Conservation (phyloP, 1,284 basidiomycete genomes). For the Vanrija humicola region DNA sequence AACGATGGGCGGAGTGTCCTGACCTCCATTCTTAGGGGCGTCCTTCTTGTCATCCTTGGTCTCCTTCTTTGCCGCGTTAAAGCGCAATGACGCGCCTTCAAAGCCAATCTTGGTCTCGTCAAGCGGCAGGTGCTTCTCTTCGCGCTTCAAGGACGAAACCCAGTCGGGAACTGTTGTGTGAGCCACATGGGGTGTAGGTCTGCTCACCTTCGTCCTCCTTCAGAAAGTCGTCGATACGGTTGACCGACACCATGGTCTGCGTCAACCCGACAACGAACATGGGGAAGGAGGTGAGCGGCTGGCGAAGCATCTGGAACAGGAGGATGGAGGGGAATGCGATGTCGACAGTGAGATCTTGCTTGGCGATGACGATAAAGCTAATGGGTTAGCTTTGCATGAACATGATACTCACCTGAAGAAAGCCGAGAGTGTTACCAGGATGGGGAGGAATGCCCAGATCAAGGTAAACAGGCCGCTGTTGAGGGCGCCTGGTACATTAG, state of each 20-base stretch:
- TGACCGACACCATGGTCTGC: constrained; percentile 68
- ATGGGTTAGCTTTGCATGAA: neutral
- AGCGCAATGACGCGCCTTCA: constrained; percentile 63
- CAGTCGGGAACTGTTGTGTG: constrained; percentile 57
- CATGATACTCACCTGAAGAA: constrained; percentile 39
- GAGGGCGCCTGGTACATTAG: constrained; percentile 23
- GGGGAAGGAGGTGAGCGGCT: constrained; percentile 53
- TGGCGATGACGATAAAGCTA: constrained; percentile 47
- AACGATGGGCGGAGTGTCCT: neutral
- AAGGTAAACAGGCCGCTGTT: constrained; percentile 35
- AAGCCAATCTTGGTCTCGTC: constrained; percentile 57
- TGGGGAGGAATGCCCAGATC: constrained; percentile 40
- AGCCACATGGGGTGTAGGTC: neutral
- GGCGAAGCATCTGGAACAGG: constrained; percentile 50
- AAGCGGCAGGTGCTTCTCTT: constrained; percentile 13
- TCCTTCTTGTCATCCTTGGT: constrained; percentile 17
- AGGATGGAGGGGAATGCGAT: constrained; percentile 50
- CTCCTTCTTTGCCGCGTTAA: constrained; percentile 55
- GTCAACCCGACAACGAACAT: constrained; percentile 32
- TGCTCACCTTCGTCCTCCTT: constrained; percentile 65
- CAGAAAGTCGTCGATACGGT: constrained; percentile 75
- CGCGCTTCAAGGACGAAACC: constrained; percentile 61
- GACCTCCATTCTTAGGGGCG: neutral
- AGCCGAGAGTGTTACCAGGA: constrained; percentile 46
- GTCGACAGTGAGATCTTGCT: constrained; percentile 48